phyloP scores from a whole-genome alignment of 2,329 filamentous ascomycete genomes.

The Juglanconis sp. region DNA sequence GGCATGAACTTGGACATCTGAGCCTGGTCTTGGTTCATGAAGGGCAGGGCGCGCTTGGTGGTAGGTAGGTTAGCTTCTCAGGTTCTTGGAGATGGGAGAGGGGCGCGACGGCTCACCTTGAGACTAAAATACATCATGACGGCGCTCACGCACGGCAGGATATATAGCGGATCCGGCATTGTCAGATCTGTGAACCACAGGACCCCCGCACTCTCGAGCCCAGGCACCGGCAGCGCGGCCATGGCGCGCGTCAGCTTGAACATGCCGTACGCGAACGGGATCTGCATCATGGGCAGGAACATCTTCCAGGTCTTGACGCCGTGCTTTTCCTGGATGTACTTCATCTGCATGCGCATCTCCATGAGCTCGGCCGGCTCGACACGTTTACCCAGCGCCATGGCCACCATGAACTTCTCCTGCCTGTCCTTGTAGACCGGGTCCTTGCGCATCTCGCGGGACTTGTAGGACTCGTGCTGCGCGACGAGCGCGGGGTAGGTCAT shows the following conservation, averaged over 20 bases:
- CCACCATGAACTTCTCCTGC: slow-evolving; percentile 49
- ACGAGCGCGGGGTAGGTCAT: slow-evolving; percentile 65
- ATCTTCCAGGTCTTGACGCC: slow-evolving; percentile 52
- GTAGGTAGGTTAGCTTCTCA: slow-evolving; percentile 8
- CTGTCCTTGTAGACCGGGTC: slow-evolving; percentile 53
- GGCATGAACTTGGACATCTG: slow-evolving; percentile 31
- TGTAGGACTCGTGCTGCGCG: slow-evolving; percentile 60
- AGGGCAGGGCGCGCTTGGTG: slow-evolving; percentile 29
- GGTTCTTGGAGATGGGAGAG: background rate
- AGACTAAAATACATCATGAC: slow-evolving; percentile 55
- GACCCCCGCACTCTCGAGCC: slow-evolving; percentile 65
- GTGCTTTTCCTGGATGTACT: slow-evolving; percentile 46
- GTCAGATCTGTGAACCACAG: slow-evolving; percentile 81
- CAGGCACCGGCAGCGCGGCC: slow-evolving; percentile 75
- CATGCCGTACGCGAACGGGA: slow-evolving; percentile 74
- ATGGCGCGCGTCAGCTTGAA: slow-evolving; percentile 77
- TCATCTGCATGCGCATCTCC: slow-evolving; percentile 45
- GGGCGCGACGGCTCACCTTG: slow-evolving; percentile 42
- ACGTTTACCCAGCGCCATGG: slow-evolving; percentile 28
- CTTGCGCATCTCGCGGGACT: slow-evolving; percentile 54
- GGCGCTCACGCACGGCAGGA: slow-evolving; percentile 65
- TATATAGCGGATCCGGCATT: slow-evolving; percentile 69
- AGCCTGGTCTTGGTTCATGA: slow-evolving; percentile 30
- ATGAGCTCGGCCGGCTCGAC: slow-evolving; percentile 46
- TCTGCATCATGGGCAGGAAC: slow-evolving; percentile 52